Evolutionary conservation across 305 asterid genomes (phyloP).

Genomic region (Fraxinus paxiana): DNA sequence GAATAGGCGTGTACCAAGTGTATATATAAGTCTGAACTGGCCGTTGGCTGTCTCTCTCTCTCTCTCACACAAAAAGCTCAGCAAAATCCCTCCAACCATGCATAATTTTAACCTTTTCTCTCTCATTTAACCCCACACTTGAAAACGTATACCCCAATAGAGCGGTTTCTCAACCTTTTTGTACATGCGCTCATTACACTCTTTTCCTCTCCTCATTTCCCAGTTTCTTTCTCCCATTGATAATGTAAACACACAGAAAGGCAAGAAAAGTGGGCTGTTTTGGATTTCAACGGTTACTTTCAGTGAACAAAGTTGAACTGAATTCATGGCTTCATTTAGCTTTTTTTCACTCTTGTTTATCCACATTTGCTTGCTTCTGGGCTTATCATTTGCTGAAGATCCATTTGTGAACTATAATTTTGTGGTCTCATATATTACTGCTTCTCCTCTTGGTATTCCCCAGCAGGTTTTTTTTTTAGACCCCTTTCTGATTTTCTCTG

Average conservation of each 20-base stretch:
- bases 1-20: background rate
- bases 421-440: slow-evolving; percentile 82
- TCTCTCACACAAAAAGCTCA: background rate
- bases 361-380: slow-evolving; percentile 48
- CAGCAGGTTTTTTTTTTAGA: slow-evolving; percentile 59
- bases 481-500: background rate
- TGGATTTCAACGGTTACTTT: slow-evolving; percentile 11
- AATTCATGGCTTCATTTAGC: slow-evolving; percentile 41
- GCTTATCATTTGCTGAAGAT: slow-evolving; percentile 61
- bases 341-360: slow-evolving; percentile 30
- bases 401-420: slow-evolving; percentile 53
- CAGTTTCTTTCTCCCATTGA: slow-evolving; percentile 24
- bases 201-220: slow-evolving; percentile 7
- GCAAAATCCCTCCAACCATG: background rate
- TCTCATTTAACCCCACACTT: background rate
- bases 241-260: slow-evolving; percentile 44
- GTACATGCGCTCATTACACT: background rate
- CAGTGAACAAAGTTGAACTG: background rate
- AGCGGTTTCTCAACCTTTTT: slow-evolving; percentile 25
- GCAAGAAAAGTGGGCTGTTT: slow-evolving; percentile 12
- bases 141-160: slow-evolving; percentile 5
- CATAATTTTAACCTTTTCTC: background rate
- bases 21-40: background rate
- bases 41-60: background rate
- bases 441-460: slow-evolving; percentile 94